phyloP scores from a whole-genome alignment of 495 filamentous ascomycete species.

The Gamarada debralockiae region DNA sequence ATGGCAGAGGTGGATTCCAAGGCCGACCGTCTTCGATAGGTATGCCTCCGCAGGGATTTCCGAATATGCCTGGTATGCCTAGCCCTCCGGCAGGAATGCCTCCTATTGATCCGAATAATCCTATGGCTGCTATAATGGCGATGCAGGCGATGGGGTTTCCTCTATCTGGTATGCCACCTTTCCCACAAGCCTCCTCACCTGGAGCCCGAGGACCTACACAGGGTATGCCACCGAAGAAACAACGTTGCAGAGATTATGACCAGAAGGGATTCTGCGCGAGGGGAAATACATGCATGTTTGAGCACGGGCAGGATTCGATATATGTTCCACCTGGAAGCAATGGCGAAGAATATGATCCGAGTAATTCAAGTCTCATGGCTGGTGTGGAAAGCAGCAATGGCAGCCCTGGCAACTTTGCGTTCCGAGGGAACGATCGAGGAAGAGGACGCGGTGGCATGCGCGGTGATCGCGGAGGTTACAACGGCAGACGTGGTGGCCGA shows the following conservation, averaged over 20 bases:
- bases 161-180: constrained; percentile 48
- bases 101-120: constrained; percentile 55
- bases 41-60: constrained; percentile 6
- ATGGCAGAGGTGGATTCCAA: constrained; percentile 20
- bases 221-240: constrained; percentile 29
- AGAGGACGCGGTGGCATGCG: constrained; percentile 21
- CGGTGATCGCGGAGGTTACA: constrained; percentile 10
- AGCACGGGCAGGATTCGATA: constrained; percentile 65
- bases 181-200: constrained; percentile 28
- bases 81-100: constrained; percentile 28
- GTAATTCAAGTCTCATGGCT: constrained; percentile 51
- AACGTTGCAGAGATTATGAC: constrained; percentile 84
- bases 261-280: constrained; percentile 80
- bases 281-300: constrained; percentile 73
- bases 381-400: constrained; percentile 6
- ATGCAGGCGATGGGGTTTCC: constrained; percentile 68
- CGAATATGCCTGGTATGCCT: constrained; percentile 20
- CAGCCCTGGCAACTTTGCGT: constrained; percentile 6
- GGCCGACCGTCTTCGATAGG: constrained; percentile 12
- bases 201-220: constrained; percentile 9
- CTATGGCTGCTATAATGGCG: constrained; percentile 66
- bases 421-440: constrained; percentile 23
- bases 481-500: constrained; percentile 27
- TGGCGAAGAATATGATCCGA: constrained; percentile 83
- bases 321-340: constrained; percentile 42